Evolutionary conservation across 257 asterid species (phyloP), one percentile per base, ranked within the genome.

Genomic region (Scutellaria barbata): DNA sequence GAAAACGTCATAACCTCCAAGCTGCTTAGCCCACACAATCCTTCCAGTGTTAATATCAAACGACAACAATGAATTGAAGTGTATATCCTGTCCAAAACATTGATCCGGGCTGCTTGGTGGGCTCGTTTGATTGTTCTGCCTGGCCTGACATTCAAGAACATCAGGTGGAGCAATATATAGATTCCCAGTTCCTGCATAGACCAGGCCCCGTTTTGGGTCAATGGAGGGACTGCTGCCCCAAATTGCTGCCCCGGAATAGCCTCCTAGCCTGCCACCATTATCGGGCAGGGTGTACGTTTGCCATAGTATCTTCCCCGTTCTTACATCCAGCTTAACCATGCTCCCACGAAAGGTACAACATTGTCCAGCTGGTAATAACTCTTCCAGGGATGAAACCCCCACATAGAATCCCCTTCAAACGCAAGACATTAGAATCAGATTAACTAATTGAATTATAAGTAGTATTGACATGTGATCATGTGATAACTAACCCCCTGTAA

Each of bases 191-290:
- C 86, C 96, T 0, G 22, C 89, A 1, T 76, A 88, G 35, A 86
- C 90, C 0, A 62, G 85, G 42, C 83, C 68, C 0, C 92, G 82
- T 0, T 0, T 1, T 0, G 68, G 6, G 74, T 90, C 96, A 1
- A 92, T 85, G 62, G 96, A 59, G 1, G 95, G 96, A 75, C 96
- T 92, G 77, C 98, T 88, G 30, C 92, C 98, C 95, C 95, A 92
- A 22, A 89, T 85, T 6, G 85, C 84, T 4, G 83, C 92, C 8
- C 96, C 95, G 0, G 95, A 67, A 20, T 85, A 92, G 8, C 89
- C 88, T 17, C 90, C 92, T 0, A 79, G 51, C 14, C 37, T 13
- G 59, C 96, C 92, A 0, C 87, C 83, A 33, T 90, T 92, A 33
- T 90, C 95, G 0, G 95, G 98, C 1, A 90, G 48, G 8, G 96